These are phyloP conservation scores for Ceratonia siliqua DNA, from an alignment of 306 rosid genomes.

Conservation along the genomic window DNA sequence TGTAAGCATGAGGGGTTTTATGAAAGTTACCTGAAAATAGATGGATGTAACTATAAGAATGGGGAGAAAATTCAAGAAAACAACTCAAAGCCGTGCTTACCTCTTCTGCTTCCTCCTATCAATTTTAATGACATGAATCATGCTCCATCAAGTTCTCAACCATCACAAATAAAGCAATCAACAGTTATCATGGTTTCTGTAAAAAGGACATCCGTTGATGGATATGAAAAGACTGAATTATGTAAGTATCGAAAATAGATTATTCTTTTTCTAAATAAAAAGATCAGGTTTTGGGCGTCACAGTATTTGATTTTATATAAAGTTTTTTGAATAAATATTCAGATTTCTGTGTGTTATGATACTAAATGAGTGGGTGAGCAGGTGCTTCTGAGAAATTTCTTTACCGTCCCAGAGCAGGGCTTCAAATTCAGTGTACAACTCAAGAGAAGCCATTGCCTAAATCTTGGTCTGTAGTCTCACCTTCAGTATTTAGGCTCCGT, in stretches of 20 bases:
- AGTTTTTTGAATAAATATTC: too few species aligned
- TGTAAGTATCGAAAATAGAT: conserved; percentile 44
- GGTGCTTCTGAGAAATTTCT: conserved; percentile 71
- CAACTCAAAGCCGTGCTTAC: conserved; percentile 44
- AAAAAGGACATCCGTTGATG: conserved; percentile 66
- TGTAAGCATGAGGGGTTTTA: conserved; percentile 64
- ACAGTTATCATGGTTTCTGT: conserved; percentile 77
- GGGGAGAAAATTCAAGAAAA: conserved; percentile 61
- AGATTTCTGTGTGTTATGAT: background rate
- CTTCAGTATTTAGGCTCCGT: conserved; percentile 80
- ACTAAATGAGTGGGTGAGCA: conserved; percentile 38
- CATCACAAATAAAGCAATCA: conserved; percentile 49
- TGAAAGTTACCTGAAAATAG: conserved; percentile 72
- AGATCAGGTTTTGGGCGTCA: background rate
- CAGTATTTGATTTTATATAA: background rate
- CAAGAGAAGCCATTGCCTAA: conserved; percentile 53
- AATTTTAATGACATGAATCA: conserved; percentile 46
- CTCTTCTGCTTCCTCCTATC: conserved; percentile 43
- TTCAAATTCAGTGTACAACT: conserved; percentile 53
- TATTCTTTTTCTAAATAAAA: background rate
- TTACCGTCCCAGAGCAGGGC: conserved; percentile 64
- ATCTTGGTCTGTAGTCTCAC: conserved; percentile 73
- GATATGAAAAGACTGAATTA: conserved; percentile 43
- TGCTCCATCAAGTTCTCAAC: conserved; percentile 30
- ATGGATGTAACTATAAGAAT: conserved; percentile 45